phyloP scores from a whole-genome alignment of 441 rosid genomes.

The Eruca vesicaria region DNA sequence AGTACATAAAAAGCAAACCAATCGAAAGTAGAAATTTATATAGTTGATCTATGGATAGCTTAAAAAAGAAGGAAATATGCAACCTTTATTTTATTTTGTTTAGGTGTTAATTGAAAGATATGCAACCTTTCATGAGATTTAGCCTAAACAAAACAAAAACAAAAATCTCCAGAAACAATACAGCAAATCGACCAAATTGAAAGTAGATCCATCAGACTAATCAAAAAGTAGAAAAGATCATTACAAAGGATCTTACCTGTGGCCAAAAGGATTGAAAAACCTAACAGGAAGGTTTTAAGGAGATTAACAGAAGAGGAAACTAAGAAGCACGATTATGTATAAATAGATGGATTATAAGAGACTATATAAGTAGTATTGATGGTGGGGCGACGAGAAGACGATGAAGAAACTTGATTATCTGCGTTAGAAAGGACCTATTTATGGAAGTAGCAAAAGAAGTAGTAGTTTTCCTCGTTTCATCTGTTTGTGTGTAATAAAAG shows the following conservation, averaged over 20 bases:
- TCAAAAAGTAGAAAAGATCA: background rate
- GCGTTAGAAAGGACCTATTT: slow-evolving; percentile 22
- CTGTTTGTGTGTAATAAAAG: slow-evolving; percentile 25
- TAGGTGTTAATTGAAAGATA: background rate
- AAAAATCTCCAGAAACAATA: background rate
- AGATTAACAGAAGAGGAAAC: background rate
- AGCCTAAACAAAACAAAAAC: background rate
- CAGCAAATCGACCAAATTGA: slow-evolving; percentile 7
- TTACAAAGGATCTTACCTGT: slow-evolving; percentile 26
- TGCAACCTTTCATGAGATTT: slow-evolving; percentile 3
- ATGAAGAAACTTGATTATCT: slow-evolving; percentile 27
- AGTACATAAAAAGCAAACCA: slow-evolving; percentile 26
- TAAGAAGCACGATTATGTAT: background rate
- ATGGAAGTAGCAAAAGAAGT: slow-evolving; percentile 33
- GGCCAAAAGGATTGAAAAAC: slow-evolving; percentile 12
- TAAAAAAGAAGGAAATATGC: slow-evolving; percentile 12
- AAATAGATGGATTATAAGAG: background rate
- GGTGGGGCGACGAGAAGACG: background rate
- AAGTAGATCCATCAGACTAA: slow-evolving; percentile 19
- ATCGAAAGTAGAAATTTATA: background rate
- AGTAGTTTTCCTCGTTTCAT: slow-evolving; percentile 34
- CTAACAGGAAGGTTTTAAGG: slow-evolving; percentile 3
- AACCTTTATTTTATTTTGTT: background rate
- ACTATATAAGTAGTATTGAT: background rate
- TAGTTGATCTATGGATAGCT: slow-evolving; percentile 24